Evolutionary conservation across 2,329 filamentous ascomycete species (phyloP).

Genomic region (Ophiosphaerella herpotricha): DNA sequence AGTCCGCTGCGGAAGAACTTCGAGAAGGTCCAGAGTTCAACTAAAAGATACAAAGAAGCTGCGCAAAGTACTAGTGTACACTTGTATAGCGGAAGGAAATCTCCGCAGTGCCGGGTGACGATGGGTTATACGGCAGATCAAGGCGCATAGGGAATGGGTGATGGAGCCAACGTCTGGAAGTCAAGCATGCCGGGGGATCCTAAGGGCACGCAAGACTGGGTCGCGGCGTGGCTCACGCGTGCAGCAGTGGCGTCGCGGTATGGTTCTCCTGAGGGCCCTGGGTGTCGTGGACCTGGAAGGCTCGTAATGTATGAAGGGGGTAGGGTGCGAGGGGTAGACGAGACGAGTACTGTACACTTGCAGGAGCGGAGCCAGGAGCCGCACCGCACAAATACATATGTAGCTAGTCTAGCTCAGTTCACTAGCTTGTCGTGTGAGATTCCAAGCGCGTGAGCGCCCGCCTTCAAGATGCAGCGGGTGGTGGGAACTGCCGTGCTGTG

Average conservation of each 20-base stretch:
- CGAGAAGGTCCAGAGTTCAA: conserved; percentile 16
- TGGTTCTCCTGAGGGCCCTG: conserved; percentile 23
- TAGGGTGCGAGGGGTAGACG: conserved; percentile 29
- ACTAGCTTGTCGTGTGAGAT: conserved; percentile 20
- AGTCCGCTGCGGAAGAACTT: conserved; percentile 20
- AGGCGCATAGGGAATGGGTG: conserved; percentile 40
- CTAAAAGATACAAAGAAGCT: conserved; percentile 20
- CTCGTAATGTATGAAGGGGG: conserved; percentile 30
- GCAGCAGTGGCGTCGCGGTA: conserved; percentile 32
- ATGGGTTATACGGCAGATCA: conserved; percentile 45
- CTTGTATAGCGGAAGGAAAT: conserved; percentile 36
- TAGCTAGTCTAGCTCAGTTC: not conserved
- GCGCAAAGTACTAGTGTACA: conserved; percentile 33
- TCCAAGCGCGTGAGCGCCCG: conserved; percentile 29
- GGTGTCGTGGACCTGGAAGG: conserved; percentile 14
- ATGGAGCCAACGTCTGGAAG: conserved; percentile 42
- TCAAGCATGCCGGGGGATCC: conserved; percentile 36
- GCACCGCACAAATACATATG: conserved; percentile 19
- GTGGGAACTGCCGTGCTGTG: conserved; percentile 46
- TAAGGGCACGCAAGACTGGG: conserved; percentile 25
- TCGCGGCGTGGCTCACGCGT: conserved; percentile 45
- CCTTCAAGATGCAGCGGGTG: conserved; percentile 32
- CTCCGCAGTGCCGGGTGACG: conserved; percentile 41
- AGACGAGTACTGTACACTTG: conserved; percentile 29
- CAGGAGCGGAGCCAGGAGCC: conserved; percentile 33